Conservation (phyloP, 352 stramenopile genomes). For the Pythium pectinolyticum region DNA sequence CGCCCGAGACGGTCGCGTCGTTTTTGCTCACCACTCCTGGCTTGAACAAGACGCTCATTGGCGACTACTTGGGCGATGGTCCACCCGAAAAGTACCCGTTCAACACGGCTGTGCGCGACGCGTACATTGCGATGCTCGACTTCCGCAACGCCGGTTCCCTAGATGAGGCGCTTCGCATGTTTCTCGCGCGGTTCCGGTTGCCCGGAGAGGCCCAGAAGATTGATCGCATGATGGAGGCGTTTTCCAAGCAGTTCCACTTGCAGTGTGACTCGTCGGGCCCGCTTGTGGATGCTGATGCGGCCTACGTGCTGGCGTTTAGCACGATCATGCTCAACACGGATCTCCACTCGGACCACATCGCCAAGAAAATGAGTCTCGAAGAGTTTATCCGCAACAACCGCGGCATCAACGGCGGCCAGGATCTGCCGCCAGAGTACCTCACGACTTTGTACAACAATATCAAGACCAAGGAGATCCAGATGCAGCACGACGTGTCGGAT, state of each 20-base stretch:
- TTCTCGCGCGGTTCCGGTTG: slow-evolving; percentile 94
- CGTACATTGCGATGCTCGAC: slow-evolving; percentile 93
- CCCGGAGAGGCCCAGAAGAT: slow-evolving; percentile 99
- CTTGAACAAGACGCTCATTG: slow-evolving; percentile 93
- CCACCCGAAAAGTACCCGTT: slow-evolving; percentile 96
- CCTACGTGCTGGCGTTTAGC: slow-evolving; percentile 97
- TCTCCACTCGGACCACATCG: slow-evolving; percentile 92
- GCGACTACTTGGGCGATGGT: slow-evolving; percentile 96
- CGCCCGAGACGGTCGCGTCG: slow-evolving; percentile 85
- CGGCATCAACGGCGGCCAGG: slow-evolving; percentile 79
- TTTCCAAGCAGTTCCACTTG: slow-evolving; percentile 91
- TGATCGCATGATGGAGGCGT: slow-evolving; percentile 96
- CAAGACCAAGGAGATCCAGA: slow-evolving; percentile 82
- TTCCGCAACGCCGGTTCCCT: slow-evolving; percentile 88
- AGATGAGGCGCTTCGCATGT: slow-evolving; percentile 91
- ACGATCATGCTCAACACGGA: slow-evolving; percentile 99
- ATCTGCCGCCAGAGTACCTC: slow-evolving; percentile 73
- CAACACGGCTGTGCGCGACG: slow-evolving; percentile 83
- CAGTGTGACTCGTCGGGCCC: slow-evolving; percentile 60
- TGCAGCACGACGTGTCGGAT: slow-evolving; percentile 86
- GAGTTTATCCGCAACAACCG: slow-evolving; percentile 89
- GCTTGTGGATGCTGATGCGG: slow-evolving; percentile 89
- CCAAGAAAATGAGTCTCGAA: slow-evolving; percentile 88
- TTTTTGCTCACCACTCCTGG: slow-evolving; percentile 94
- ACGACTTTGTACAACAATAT: slow-evolving; percentile 83